Evolutionary conservation across 1,284 basidiomycete species (phyloP).

Genomic region (Pascua guehoae): DNA sequence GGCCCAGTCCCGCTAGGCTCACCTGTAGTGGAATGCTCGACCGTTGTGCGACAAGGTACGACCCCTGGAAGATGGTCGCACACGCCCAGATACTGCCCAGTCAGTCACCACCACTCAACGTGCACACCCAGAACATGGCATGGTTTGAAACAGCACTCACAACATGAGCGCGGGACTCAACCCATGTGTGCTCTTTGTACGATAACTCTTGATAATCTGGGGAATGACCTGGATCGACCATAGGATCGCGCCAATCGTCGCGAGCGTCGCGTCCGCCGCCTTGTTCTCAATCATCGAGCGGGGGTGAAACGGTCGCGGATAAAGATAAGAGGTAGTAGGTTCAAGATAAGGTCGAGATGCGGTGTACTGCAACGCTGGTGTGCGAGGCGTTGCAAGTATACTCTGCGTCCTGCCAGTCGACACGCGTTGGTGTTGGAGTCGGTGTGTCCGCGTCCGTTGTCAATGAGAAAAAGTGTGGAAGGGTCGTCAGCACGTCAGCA

Average conservation of each 20-base stretch:
- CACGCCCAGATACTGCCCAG: slow-evolving; percentile 58
- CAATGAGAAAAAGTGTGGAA: no score
- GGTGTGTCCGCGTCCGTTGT: no score
- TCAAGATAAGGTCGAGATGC: no score
- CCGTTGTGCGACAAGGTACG: slow-evolving; percentile 64
- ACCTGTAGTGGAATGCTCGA: slow-evolving; percentile 63
- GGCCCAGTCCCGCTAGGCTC: neutral
- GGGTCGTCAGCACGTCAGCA: no score
- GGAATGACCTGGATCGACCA: slow-evolving; percentile 58
- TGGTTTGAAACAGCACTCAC: slow-evolving; percentile 25
- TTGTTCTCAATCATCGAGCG: slow-evolving; percentile 8
- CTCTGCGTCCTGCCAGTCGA: no score
- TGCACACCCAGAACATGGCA: neutral
- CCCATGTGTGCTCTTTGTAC: slow-evolving; percentile 67
- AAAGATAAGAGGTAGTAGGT: neutral
- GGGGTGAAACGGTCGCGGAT: no score
- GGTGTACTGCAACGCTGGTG: no score
- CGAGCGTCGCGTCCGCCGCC: slow-evolving; percentile 59
- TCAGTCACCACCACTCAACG: neutral
- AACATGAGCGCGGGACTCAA: slow-evolving; percentile 69
- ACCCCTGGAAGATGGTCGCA: slow-evolving; percentile 62
- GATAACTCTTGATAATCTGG: slow-evolving; percentile 65
- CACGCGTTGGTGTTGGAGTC: no score
- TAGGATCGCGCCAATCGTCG: slow-evolving; percentile 56
- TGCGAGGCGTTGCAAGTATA: no score